Percentiles rank a stretch among this genome's conserved stretches.
These are phyloP conservation scores for Amanita subjunquillea DNA, from an alignment of 768 basidiomycete species.

Conservation along the genomic window DNA sequence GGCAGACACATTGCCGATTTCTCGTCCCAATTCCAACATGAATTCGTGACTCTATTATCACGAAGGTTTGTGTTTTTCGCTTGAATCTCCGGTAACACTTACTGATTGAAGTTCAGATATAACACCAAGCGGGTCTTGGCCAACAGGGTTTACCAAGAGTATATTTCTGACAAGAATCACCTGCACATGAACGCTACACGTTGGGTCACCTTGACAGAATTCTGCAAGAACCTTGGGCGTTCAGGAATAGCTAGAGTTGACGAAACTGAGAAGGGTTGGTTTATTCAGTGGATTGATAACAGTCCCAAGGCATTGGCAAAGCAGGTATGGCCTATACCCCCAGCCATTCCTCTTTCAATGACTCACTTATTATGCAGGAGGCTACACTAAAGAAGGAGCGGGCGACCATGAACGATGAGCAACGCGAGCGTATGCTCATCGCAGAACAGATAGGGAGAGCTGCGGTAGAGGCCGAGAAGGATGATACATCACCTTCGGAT, in stretches of 20 bases:
- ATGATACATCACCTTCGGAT: slow-evolving; percentile 21
- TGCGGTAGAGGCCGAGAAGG: slow-evolving; percentile 29
- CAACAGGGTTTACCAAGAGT: slow-evolving; percentile 96
- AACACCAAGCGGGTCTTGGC: slow-evolving; percentile 92
- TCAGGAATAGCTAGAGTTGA: slow-evolving; percentile 85
- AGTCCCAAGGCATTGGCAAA: slow-evolving; percentile 91
- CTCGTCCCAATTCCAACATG: slow-evolving; percentile 79
- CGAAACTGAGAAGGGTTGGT: slow-evolving; percentile 98
- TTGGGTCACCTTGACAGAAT: slow-evolving; percentile 98
- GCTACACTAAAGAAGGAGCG: slow-evolving; percentile 88
- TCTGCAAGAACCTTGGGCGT: slow-evolving; percentile 81
- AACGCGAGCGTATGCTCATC: slow-evolving; percentile 82
- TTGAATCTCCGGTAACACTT: slow-evolving; percentile 1
- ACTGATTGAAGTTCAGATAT: slow-evolving; percentile 36
- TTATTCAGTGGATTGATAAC: slow-evolving; percentile 94
- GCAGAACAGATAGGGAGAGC: slow-evolving; percentile 93
- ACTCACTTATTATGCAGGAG: slow-evolving; percentile 35
- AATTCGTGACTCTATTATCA: slow-evolving; percentile 85
- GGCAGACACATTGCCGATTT: slow-evolving; percentile 88
- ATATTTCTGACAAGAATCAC: slow-evolving; percentile 88
- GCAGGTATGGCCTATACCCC: slow-evolving; percentile 38
- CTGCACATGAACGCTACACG: slow-evolving; percentile 98
- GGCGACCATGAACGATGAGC: slow-evolving; percentile 86
- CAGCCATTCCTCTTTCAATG: neutral
- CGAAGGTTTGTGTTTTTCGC: slow-evolving; percentile 48